Evolutionary conservation across 495 filamentous ascomycete species (phyloP).

Genomic region (Baudoinia panamericana): DNA sequence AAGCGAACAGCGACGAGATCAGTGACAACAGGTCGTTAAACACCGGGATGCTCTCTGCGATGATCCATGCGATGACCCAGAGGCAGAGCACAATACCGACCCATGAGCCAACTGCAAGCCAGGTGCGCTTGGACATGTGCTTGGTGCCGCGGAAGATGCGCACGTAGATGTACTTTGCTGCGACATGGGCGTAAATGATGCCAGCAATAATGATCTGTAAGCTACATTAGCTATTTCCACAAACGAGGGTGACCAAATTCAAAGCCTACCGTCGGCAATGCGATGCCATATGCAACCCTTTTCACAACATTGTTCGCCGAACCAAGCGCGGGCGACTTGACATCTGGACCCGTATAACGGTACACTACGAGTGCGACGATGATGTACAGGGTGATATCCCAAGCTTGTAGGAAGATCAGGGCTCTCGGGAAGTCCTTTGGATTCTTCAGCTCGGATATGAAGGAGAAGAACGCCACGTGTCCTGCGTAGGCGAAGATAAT

Average conservation of each 20-base stretch:
- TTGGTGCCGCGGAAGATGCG: too few species aligned
- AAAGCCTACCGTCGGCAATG: conserved; percentile 64
- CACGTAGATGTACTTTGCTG: conserved; percentile 30
- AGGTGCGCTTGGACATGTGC: too few species aligned
- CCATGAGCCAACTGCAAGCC: too few species aligned
- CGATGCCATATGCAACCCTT: conserved; percentile 68
- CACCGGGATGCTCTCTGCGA: conserved; percentile 26
- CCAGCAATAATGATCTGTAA: conserved; percentile 53
- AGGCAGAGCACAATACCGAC: conserved; percentile 17
- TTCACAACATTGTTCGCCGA: conserved; percentile 46
- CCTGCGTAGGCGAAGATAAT: conserved; percentile 20
- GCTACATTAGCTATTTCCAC: too few species aligned
- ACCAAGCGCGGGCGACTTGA: conserved; percentile 55
- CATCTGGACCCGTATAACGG: conserved; percentile 54
- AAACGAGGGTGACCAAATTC: too few species aligned
- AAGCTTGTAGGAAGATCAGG: conserved; percentile 15
- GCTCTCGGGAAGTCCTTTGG: conserved; percentile 22
- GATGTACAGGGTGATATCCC: conserved; percentile 42
- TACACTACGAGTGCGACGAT: conserved; percentile 58
- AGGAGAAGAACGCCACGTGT: conserved; percentile 22
- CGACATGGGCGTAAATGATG: conserved; percentile 60
- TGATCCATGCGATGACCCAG: conserved; percentile 23
- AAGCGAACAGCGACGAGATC: conserved; percentile 20
- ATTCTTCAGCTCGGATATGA: conserved; percentile 21
- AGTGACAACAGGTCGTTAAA: conserved; percentile 26